Evolutionary conservation across 192 early-diverging fungal genomes (phyloP).

Genomic region (Podila minutissima): DNA sequence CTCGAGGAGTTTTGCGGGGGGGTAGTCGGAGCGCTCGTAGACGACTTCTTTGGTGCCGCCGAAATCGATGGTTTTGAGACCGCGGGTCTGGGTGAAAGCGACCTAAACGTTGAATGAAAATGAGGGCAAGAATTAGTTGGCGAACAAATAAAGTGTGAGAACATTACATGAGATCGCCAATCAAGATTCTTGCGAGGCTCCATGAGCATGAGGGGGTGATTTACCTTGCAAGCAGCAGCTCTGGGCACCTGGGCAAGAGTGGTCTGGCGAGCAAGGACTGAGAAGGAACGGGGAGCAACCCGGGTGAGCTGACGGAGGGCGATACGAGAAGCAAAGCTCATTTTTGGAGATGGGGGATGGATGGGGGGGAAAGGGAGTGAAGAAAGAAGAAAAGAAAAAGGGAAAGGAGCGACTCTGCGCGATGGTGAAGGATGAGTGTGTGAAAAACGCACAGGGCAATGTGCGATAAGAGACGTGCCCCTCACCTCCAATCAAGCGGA

Average conservation of each 20-base stretch:
- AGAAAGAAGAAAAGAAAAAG: background rate
- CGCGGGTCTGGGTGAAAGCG: constrained; percentile 66
- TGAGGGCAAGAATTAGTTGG: background rate
- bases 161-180: no score
- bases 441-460: background rate
- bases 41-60: constrained; percentile 92
- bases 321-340: constrained; percentile 33
- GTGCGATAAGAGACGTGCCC: background rate
- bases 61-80: constrained; percentile 94
- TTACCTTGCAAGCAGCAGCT: constrained; percentile 35
- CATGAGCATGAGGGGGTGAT: background rate
- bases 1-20: constrained; percentile 88
- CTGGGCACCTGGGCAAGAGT: constrained; percentile 13
- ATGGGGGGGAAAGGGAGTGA: background rate
- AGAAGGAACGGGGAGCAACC: constrained; percentile 24
- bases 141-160: background rate
- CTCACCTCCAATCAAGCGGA: background rate
- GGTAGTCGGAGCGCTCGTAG: constrained; percentile 95
- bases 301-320: constrained; percentile 34
- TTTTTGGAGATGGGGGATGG: background rate
- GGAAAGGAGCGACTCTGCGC: background rate
- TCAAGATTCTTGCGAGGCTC: no score
- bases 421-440: background rate
- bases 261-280: constrained; percentile 21
- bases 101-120: constrained; percentile 5